Conservation (phyloP, 31 red algal genomes). For the Endocladia muricata region DNA sequence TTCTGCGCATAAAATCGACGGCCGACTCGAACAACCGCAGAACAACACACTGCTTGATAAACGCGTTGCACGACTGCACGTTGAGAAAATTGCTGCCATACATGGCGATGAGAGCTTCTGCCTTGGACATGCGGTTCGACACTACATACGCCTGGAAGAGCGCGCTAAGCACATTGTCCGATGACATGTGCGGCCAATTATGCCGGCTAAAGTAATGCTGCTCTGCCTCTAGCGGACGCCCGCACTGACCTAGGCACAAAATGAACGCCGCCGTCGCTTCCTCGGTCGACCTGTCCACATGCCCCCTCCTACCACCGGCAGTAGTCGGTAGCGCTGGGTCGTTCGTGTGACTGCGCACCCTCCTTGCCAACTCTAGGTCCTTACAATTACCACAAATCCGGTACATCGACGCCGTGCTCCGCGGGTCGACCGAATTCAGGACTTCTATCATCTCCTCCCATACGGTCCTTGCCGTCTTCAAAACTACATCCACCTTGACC, state of each 20-base stretch:
- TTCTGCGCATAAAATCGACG: slow-evolving; percentile 30
- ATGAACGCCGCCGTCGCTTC: slow-evolving; percentile 38
- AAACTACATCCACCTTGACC: slow-evolving; percentile 9
- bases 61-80: slow-evolving; percentile 41
- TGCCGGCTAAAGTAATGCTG: slow-evolving; percentile 29
- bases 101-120: slow-evolving; percentile 52
- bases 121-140: slow-evolving; percentile 30
- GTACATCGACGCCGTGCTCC: slow-evolving; percentile 35
- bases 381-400: slow-evolving; percentile 32
- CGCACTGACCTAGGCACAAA: slow-evolving; percentile 48
- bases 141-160: slow-evolving; percentile 46
- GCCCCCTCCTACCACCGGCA: not conserved
- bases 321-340: slow-evolving; percentile 10
- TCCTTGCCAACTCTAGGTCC: slow-evolving; percentile 9
- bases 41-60: slow-evolving; percentile 39
- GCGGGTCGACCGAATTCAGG: not conserved
- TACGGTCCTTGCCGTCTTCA: slow-evolving; percentile 13
- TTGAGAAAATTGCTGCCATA: slow-evolving; percentile 36
- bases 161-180: slow-evolving; percentile 30
- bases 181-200: not conserved
- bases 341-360: slow-evolving; percentile 4
- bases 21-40: slow-evolving; percentile 43
- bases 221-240: slow-evolving; percentile 28
- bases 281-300: not conserved
- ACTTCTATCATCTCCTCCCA: slow-evolving; percentile 7